Evolutionary conservation across 352 stramenopile species (phyloP), one percentile per base, ranked within the genome.

Genomic region (Chrysophaeum taylorii): DNA sequence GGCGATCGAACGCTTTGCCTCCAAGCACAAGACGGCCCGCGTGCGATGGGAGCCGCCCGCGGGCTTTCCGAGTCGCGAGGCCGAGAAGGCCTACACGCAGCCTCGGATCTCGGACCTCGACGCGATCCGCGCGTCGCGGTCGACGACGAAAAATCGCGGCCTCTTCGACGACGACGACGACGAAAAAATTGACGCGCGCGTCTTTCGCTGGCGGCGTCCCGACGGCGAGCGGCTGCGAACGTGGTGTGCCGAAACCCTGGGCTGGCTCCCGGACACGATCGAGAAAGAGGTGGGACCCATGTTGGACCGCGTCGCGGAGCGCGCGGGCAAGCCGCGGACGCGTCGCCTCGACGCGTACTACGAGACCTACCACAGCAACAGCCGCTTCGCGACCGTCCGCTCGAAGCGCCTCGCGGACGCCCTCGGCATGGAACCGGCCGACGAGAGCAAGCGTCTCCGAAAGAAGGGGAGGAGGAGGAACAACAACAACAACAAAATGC

Each of bases 301-400:
- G 21, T 50, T 91, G 0, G 67, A 79, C 35, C 38, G 60, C 61
- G 73, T 78, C 76, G 69, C 74, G 15, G 76, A 84, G 68, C 78
- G 67, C 0, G 74, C 64, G 53, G 72, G 73, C 48, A 79, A 77
- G 39, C 74, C 74, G 41, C 93, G 98, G 78, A 96, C 85, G 5
- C 81, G n/a, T n/a, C n/a, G 92, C 18, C 87, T 98, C 39, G 93
- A 98, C 74, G 86, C 86, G 14, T 96, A 94, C 64, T 98, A 97
- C 72, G 94, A 91, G 71, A 88, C 81, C 27, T 98, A 98, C 76
- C 85, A 98, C 60, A 92, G 98, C 77, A 87, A 94, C 70, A 88
- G 96, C 2, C 93, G 91, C 70, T 97, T 97, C 74, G 93, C 92
- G 0, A 87, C 94, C 75, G 83, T 87, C 33, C 62, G 63, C 29